phyloP scores from a whole-genome alignment of 208 protist species.

The Tritrichomonas foetus region DNA sequence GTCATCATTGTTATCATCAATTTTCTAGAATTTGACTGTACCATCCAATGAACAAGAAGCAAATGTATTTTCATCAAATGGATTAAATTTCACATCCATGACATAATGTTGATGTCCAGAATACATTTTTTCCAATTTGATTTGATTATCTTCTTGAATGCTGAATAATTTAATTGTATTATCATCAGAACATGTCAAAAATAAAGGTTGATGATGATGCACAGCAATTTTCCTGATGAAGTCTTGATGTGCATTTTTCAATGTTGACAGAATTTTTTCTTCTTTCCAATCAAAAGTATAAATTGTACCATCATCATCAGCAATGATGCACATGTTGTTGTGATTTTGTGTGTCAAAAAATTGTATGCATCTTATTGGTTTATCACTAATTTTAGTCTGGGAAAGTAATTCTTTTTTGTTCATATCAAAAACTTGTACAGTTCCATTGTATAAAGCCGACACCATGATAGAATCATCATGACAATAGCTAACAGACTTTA shows the following conservation, averaged over 20 bases:
- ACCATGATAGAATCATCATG: constrained; percentile 91
- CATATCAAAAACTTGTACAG: constrained; percentile 90
- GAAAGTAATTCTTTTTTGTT: constrained; percentile 81
- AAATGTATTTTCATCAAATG: constrained; percentile 94
- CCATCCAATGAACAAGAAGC: constrained; percentile 89
- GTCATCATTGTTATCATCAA: too few species aligned
- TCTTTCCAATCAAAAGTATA: neutral
- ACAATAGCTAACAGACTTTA: constrained; percentile 97
- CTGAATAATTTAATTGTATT: constrained; percentile 88
- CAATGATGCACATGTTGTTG: constrained; percentile 84
- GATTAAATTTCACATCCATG: constrained; percentile 94
- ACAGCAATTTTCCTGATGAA: constrained; percentile 79
- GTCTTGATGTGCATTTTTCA: constrained; percentile 74
- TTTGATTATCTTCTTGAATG: constrained; percentile 86
- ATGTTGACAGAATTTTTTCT: neutral
- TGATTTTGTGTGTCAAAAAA: too few species aligned
- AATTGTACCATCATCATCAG: constrained; percentile 75
- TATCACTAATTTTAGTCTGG: constrained; percentile 79
- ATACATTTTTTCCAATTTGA: constrained; percentile 76
- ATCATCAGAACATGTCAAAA: constrained; percentile 92
- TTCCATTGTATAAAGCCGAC: constrained; percentile 53
- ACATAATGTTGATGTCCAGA: constrained; percentile 95
- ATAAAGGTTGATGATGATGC: constrained; percentile 83
- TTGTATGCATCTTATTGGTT: constrained; percentile 81
- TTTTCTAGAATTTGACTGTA: constrained; percentile 76